Conservation (phyloP, 768 basidiomycete species). For the Auricularia auricula-judae region DNA sequence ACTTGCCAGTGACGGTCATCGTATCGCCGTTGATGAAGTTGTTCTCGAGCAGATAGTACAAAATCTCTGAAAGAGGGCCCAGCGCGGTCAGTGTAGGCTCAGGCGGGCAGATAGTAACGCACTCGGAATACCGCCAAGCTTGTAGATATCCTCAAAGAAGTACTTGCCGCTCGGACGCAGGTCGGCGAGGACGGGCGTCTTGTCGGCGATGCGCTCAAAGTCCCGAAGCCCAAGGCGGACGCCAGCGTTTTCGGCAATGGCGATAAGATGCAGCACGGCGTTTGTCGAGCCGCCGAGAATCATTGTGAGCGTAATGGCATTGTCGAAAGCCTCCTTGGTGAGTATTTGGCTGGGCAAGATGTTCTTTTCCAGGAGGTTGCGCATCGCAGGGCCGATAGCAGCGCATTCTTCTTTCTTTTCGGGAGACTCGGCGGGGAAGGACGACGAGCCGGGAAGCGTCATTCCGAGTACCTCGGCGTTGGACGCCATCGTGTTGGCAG, state of each 20-base stretch:
- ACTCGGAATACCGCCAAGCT: constrained; percentile 95
- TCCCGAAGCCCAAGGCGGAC: constrained; percentile 83
- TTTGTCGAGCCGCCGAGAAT: constrained; percentile 97
- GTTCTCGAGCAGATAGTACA: constrained; percentile 76
- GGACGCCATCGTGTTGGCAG: constrained; percentile 96
- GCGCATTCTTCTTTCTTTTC: constrained; percentile 85
- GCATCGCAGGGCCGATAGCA: constrained; percentile 71
- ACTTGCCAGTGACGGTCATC: constrained; percentile 82
- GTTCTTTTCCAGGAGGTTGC: constrained; percentile 79
- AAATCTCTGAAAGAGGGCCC: constrained; percentile 45
- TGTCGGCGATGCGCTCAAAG: constrained; percentile 88
- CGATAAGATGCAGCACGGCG: constrained; percentile 92
- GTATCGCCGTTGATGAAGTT: constrained; percentile 84
- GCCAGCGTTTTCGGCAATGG: constrained; percentile 92
- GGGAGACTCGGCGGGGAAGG: constrained; percentile 84
- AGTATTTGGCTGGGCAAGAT: constrained; percentile 92
- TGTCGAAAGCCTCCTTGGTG: constrained; percentile 94
- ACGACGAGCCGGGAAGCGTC: constrained; percentile 93
- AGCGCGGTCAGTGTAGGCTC: background rate
- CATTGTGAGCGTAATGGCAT: constrained; percentile 96
- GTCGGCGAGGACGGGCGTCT: constrained; percentile 88
- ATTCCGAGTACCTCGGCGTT: constrained; percentile 93
- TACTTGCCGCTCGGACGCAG: constrained; percentile 97
- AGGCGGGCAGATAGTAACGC: constrained; percentile 19
- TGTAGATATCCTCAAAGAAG: constrained; percentile 96